Conservation (phyloP, 1,139 yeast species). For the Arxiozyma slooffiae region DNA sequence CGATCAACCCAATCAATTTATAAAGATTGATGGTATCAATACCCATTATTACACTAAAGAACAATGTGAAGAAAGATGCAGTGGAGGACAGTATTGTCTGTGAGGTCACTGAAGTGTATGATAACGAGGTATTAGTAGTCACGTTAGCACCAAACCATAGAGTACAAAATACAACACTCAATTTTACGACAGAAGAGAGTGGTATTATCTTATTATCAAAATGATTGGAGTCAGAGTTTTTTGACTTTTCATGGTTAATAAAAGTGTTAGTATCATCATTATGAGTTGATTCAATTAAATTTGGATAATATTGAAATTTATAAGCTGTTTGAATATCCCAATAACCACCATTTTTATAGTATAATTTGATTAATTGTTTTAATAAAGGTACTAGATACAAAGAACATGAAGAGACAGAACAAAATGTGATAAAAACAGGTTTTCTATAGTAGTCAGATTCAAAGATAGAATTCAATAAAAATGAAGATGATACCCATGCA, state of each 20-base stretch:
- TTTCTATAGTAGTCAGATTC: conserved; percentile 63
- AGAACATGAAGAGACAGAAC: conserved; percentile 76
- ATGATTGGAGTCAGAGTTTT: conserved; percentile 15
- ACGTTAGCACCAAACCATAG: conserved; percentile 87
- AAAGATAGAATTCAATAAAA: conserved; percentile 61
- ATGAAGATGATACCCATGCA: conserved; percentile 86
- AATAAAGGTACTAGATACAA: conserved; percentile 58
- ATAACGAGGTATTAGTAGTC: conserved; percentile 74
- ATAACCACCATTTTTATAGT: background rate
- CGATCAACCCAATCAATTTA: conserved; percentile 58
- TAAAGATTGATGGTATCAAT: conserved; percentile 58
- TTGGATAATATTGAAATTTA: background rate
- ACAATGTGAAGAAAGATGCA: conserved; percentile 79
- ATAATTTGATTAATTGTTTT: background rate
- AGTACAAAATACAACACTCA: conserved; percentile 71
- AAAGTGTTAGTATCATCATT: conserved; percentile 2
- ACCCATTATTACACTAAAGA: conserved; percentile 64
- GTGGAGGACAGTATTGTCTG: conserved; percentile 90
- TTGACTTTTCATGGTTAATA: background rate
- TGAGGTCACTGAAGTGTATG: conserved; percentile 83
- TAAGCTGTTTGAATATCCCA: conserved; percentile 1
- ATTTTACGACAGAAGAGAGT: conserved; percentile 24
- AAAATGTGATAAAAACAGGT: conserved; percentile 84
- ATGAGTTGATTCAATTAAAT: conserved; percentile 6
- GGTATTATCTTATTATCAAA: conserved; percentile 34